A percentile compares a stretch with the other conserved stretches of the same genome.
Conservation (phyloP, 2,329 filamentous ascomycete species). For the Claviceps arundinis region DNA sequence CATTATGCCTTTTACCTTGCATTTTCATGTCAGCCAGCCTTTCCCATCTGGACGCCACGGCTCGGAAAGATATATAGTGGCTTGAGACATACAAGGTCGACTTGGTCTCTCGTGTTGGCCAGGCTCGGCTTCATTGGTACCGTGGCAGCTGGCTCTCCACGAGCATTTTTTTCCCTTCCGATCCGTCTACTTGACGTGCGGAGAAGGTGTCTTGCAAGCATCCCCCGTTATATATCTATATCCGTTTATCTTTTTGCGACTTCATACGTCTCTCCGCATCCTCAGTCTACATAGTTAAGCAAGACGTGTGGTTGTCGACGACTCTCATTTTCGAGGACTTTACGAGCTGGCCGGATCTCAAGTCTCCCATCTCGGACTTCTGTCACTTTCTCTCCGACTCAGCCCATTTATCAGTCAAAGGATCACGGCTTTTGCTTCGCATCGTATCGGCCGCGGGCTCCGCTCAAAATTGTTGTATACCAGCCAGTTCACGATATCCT, state of each 20-base stretch:
- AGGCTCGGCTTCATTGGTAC: not conserved
- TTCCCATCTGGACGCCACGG: not conserved
- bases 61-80: slow-evolving; percentile 5
- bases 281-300: not conserved
- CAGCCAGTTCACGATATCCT: not conserved
- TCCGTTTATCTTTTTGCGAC: not conserved
- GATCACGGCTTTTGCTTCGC: not conserved
- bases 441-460: not conserved
- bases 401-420: not conserved
- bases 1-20: not conserved
- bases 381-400: not conserved
- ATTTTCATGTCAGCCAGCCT: not conserved
- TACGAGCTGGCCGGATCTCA: not conserved
- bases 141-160: not conserved
- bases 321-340: not conserved
- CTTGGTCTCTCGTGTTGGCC: not conserved
- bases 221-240: not conserved
- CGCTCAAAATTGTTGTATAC: not conserved
- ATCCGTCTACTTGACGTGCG: not conserved
- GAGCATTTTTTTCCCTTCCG: not conserved
- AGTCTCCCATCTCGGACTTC: too few relatives aligned
- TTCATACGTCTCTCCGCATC: not conserved
- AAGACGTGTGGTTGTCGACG: too few relatives aligned
- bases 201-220: not conserved
- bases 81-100: slow-evolving; percentile 5